Base-by-base conservation (phyloP, 441 rosid species). In the Adansonia rubrostipa region DNA sequence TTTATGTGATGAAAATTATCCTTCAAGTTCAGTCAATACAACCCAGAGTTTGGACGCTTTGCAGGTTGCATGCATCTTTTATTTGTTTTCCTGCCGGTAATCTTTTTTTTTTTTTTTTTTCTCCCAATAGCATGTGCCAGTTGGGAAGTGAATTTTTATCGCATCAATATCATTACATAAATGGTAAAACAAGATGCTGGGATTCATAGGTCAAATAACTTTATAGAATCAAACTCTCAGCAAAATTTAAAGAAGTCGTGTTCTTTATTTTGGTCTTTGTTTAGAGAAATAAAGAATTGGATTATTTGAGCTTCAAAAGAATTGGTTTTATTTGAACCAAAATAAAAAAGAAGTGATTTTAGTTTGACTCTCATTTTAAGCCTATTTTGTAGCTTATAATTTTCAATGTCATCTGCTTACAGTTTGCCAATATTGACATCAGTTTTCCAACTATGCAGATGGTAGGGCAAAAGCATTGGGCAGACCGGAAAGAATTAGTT, bases 401-500 rank as follows among this genome's bases (percentile, higher is more conserved):
- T 72, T 73, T 22, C 51, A 36, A 36, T 36, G 42, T 5, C 42
- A 0, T 36, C 0, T 36, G 42, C 42, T 36, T 0, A 36, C 0
- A 1, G 42, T 36, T 36, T 36, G 42, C 42, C 6, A 36, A 36
- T 36, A 11, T 24, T 62, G 40, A 62, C 66, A 11, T 61, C 36
- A 0, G 60, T 10, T 68, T 62, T 66, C 58, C 47, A 48, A 40
- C 56, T 44, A 66, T 76, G 36, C 84, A 89, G 91, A 76, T 47
- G 81, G 72, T 53, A 78, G 81, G 82, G 95, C 82, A 50, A 84
- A 76, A 20, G 73, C 80, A 15, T 85, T 84, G 47, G 66, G 75
- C 77, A 81, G 85, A 76, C 85, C 89, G 0, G 92, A 86, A 81
- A 83, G 93, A 76, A 84, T 85, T 40, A 83, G 82, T 67, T 81